A percentile compares a stretch with the other conserved stretches of the same genome.
These are phyloP conservation scores for Rhodotorula sp. DNA, from an alignment of 1,284 basidiomycete genomes.

Conservation along the genomic window DNA sequence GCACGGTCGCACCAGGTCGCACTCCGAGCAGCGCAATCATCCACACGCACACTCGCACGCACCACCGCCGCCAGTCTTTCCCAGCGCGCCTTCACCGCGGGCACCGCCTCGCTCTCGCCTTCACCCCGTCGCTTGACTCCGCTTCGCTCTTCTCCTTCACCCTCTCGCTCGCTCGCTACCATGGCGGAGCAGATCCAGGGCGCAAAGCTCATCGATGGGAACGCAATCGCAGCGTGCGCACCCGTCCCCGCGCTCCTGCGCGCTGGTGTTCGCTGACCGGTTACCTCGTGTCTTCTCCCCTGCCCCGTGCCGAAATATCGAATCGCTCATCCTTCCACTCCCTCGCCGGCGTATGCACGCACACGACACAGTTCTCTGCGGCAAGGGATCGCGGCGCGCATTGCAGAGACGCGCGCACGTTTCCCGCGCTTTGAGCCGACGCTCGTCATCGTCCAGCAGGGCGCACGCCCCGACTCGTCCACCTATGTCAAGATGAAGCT, in stretches of 20 bases:
- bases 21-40: neutral
- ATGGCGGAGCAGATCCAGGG: slow-evolving; percentile 11
- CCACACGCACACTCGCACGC: neutral
- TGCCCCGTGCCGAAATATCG: neutral
- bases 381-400: slow-evolving; percentile 58
- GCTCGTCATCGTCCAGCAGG: slow-evolving; percentile 92
- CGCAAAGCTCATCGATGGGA: slow-evolving; percentile 75
- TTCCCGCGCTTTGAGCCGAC: slow-evolving; percentile 83
- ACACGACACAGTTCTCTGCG: slow-evolving; percentile 65
- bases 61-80: neutral
- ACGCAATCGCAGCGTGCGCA: slow-evolving; percentile 79
- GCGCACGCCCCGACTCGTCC: slow-evolving; percentile 80
- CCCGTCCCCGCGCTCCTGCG: slow-evolving; percentile 61
- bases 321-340: neutral
- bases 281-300: neutral
- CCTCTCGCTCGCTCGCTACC: slow-evolving; percentile 16
- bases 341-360: no score
- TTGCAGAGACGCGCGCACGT: slow-evolving; percentile 58
- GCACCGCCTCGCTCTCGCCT: neutral
- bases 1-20: no score
- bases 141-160: neutral
- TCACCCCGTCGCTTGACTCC: neutral
- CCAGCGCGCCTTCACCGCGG: neutral
- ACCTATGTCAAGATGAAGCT: slow-evolving; percentile 98
- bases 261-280: neutral